A percentile compares a stretch with the other conserved stretches of the same genome.
phyloP scores from a whole-genome alignment of 208 protist species.

The Dictyostelium gargantuum region DNA sequence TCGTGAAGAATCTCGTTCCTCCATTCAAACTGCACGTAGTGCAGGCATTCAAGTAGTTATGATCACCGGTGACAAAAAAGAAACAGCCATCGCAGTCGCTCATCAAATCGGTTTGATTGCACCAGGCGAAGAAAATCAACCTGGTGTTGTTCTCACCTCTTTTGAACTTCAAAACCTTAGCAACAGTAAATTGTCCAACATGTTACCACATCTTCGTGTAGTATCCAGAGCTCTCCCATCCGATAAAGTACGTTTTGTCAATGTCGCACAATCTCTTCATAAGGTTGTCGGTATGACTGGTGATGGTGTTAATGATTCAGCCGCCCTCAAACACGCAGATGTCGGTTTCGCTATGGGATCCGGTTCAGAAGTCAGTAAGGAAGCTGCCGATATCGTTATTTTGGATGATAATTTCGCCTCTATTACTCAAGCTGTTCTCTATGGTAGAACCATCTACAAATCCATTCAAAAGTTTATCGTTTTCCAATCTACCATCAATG shows the following conservation, averaged over 20 bases:
- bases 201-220: slow-evolving; percentile 72
- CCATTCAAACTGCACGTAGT: slow-evolving; percentile 20
- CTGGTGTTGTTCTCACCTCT: slow-evolving; percentile 40
- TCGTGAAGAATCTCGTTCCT: slow-evolving; percentile 45
- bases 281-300: slow-evolving; percentile 76
- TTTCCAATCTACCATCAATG: slow-evolving; percentile 78
- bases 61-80: slow-evolving; percentile 76
- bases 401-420: slow-evolving; percentile 75
- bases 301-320: slow-evolving; percentile 73
- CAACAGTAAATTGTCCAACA: slow-evolving; percentile 46
- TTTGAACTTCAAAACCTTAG: slow-evolving; percentile 12
- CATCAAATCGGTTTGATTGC: slow-evolving; percentile 65
- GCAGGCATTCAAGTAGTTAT: slow-evolving; percentile 73
- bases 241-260: slow-evolving; percentile 73
- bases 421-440: slow-evolving; percentile 71
- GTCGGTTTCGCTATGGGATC: slow-evolving; percentile 74
- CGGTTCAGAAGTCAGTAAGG: slow-evolving; percentile 76
- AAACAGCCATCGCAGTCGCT: slow-evolving; percentile 76
- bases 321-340: slow-evolving; percentile 68
- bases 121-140: slow-evolving; percentile 14
- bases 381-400: slow-evolving; percentile 84
- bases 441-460: slow-evolving; percentile 74
- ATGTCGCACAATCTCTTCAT: slow-evolving; percentile 54
- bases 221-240: slow-evolving; percentile 72
- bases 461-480: slow-evolving; percentile 78